Percentiles rank a stretch among this genome's conserved stretches.
phyloP scores from a whole-genome alignment of 1,284 basidiomycete species.

The Pholiota adiposa region DNA sequence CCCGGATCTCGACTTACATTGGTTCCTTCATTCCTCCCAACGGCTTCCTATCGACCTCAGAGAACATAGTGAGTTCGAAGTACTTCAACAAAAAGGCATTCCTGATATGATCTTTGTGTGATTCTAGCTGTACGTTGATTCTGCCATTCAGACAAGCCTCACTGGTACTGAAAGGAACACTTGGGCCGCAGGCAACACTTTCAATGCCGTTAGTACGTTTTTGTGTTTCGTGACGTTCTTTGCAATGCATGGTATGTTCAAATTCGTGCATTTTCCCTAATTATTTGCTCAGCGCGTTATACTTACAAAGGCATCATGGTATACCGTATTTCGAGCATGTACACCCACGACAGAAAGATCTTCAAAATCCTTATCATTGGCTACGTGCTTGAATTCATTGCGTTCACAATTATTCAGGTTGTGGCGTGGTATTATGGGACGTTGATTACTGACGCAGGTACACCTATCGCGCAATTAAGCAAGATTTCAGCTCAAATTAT shows the following conservation, averaged over 20 bases:
- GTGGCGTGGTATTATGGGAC: not conserved
- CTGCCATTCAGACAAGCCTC: not conserved
- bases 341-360: conserved; percentile 13
- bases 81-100: not conserved
- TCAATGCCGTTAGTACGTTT: not conserved
- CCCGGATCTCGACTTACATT: not conserved
- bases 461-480: not conserved
- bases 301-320: conserved; percentile 16
- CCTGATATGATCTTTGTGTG: not conserved
- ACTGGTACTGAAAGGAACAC: not conserved
- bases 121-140: not conserved
- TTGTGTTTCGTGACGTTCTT: conserved; percentile 2
- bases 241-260: conserved; percentile 11
- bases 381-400: not conserved
- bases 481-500: too few relatives aligned
- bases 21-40: not conserved
- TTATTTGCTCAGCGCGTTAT: too few relatives aligned
- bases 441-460: not conserved
- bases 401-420: not conserved
- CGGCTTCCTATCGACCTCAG: not conserved
- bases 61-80: not conserved
- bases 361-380: conserved; percentile 4
- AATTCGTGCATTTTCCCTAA: not conserved
- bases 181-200: conserved; percentile 1
- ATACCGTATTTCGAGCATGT: conserved; percentile 21